Conservation (phyloP, 495 filamentous ascomycete species). For the Hyaloscypha bicolor region DNA sequence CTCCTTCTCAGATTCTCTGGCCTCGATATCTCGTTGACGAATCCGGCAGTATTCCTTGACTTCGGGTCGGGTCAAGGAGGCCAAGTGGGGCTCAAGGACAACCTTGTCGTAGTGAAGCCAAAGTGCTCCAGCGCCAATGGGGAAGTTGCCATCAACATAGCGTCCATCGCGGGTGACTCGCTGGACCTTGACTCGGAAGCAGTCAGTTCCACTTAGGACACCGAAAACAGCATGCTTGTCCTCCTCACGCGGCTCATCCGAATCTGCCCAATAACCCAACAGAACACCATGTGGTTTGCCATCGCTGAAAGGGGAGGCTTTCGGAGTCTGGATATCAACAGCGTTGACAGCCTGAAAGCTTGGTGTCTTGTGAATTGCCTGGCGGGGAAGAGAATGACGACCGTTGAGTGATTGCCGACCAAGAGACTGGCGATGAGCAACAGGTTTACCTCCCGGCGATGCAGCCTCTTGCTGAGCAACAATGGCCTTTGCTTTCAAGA, state of each 20-base stretch:
- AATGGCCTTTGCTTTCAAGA: conserved; percentile 42
- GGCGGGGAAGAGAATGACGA: conserved; percentile 37
- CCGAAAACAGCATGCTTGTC: conserved; percentile 56
- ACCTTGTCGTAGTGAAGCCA: conserved; percentile 60
- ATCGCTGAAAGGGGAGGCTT: conserved; percentile 33
- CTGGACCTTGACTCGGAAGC: conserved; percentile 55
- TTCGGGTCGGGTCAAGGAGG: conserved; percentile 45
- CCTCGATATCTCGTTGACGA: conserved; percentile 47
- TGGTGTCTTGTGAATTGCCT: conserved; percentile 24
- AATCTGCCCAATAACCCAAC: conserved; percentile 52
- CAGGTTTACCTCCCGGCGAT: conserved; percentile 19
- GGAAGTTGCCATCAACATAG: conserved; percentile 50
- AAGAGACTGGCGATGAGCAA: conserved; percentile 33
- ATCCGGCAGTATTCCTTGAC: conserved; percentile 57
- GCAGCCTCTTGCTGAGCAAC: conserved; percentile 27
- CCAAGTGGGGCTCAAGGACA: conserved; percentile 48
- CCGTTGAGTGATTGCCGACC: conserved; percentile 36
- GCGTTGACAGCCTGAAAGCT: conserved; percentile 29
- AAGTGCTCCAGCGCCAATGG: conserved; percentile 50
- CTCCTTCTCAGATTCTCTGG: conserved; percentile 45
- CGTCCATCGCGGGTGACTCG: conserved; percentile 52
- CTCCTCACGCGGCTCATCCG: conserved; percentile 36
- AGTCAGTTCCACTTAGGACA: conserved; percentile 53
- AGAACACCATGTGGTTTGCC: conserved; percentile 49
- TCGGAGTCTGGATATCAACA: conserved; percentile 26